Evolutionary conservation across 2,329 filamentous ascomycete species (phyloP), one percentile per base, ranked within the genome.

Genomic region (Botrytis cinerea): DNA sequence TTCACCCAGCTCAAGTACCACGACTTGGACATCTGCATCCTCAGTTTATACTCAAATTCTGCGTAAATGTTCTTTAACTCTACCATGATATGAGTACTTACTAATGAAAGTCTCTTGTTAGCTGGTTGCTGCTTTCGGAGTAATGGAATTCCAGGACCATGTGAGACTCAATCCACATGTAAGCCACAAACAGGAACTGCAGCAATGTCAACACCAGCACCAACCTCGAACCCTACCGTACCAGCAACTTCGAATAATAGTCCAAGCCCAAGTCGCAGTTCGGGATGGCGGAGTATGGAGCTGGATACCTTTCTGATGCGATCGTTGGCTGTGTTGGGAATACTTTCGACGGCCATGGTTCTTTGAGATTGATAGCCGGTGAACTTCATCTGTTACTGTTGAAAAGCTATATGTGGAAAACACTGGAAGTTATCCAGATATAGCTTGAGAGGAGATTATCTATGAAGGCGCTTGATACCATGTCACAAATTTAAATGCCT

Each of bases 371-470:
- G 6, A 57, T 8, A 18, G 7, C 1, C 14, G 14, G 16, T 18
- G 6, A 9, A 28, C 1, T 28, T 16, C 0, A 12, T 9, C 16
- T 0, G 16, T 7, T 7, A 6, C 2, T 5, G 6, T 1, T 51
- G 25, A 25, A n/a, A n/a, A 6, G 10, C 5, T n/a, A n/a, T n/a
- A 9, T 57, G n/a, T 0, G 14, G 51, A 25, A 18, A 57, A 9
- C 0, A 28, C 0, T 18, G 16, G n/a, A 28, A 28, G n/a, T 9
- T 57, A 0, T 18, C 1, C 4, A 32, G 14, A 4, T 3, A 9
- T 9, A 57, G 51, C 28, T 8, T 0, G 51, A 28, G 14, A 57
- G 51, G 4, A 28, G 2, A 57, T 9, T 1, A 18, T 28, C 2
- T 16, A 8, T 28, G 51, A 25, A 1, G 16, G 2, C 14, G 48